These are phyloP conservation scores for Boletus reticulatus DNA, from an alignment of 768 basidiomycete species.

Conservation along the genomic window DNA sequence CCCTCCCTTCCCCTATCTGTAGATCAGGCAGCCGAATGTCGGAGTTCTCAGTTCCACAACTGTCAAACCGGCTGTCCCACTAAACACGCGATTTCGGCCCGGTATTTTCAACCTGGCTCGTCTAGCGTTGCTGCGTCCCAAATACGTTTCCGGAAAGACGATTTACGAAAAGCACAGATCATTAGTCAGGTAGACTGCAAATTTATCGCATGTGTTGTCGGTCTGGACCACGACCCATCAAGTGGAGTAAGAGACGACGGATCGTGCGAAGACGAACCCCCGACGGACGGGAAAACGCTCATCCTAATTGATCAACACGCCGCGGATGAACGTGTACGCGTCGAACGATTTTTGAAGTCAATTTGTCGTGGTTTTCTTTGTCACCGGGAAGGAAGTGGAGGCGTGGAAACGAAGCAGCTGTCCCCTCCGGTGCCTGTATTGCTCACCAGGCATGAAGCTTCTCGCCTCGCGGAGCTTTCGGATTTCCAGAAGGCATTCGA, in stretches of 20 bases:
- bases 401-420: constrained; percentile 43
- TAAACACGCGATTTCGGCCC: constrained; percentile 4
- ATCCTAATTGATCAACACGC: constrained; percentile 96
- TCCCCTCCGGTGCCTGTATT: constrained; percentile 58
- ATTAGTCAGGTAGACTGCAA: constrained; percentile 89
- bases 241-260: constrained; percentile 14
- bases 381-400: constrained; percentile 34
- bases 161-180: constrained; percentile 56
- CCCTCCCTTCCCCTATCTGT: constrained; percentile 29
- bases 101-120: constrained; percentile 9
- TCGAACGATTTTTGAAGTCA: constrained; percentile 76
- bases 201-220: constrained; percentile 76
- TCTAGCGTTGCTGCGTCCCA: constrained; percentile 20
- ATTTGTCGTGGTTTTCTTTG: constrained; percentile 68
- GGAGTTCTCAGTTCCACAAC: constrained; percentile 1
- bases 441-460: constrained; percentile 64
- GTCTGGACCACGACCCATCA: constrained; percentile 20
- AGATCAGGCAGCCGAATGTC: constrained; percentile 13
- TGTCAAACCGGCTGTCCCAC: constrained; percentile 14
- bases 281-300: constrained; percentile 38
- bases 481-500: constrained; percentile 48
- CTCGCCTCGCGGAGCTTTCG: constrained; percentile 40
- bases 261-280: constrained; percentile 11
- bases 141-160: constrained; percentile 46
- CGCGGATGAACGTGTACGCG: constrained; percentile 93